Evolutionary conservation across 2,329 filamentous ascomycete species (phyloP), one percentile per base, ranked within the genome.

Genomic region (Diaporthe amygdali): DNA sequence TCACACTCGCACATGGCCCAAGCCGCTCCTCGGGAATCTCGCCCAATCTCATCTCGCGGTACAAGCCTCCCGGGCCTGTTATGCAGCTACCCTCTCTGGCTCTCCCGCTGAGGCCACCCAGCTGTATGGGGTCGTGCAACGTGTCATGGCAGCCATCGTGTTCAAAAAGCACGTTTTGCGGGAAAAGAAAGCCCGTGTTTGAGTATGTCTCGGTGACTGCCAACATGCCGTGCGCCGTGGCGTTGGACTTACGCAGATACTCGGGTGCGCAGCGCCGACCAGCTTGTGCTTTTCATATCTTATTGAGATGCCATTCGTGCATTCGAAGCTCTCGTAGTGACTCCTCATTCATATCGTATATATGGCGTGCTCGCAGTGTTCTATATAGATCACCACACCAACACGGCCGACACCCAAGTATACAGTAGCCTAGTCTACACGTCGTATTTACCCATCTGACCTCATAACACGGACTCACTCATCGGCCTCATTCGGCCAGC

Each of bases 401-500:
- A 25, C 25, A 34, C 34, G 32, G n/a, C n/a, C 5, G 8, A 9
- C 46, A 49, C 46, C 46, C 6, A 49, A 12, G 20, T 30, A 49
- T 25, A 15, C 59, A 34, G 3, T 20, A 30, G 25, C 49, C 44
- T 64, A 27, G 27, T 17, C 37, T 39, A 10, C 30, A 9, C 6
- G 8, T 41, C 17, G 5, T 20, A 32, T 51, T 6, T 14, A 32
- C 51, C 52, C 0, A 14, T 12, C 20, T 25, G 4, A 37, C 37
- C 22, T 1, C 27, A 6, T 37, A 7, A 17, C 12, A 15, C n/a
- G 39, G 17, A 63, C 39, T 59, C 46, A 55, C 27, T 71, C 69
- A 39, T 71, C 73, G 17, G 46, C 27, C 47, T 76, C 76, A 46
- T 76, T 75, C 14, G 80, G 81, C 75, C 78, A 83, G 70, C 82